Base-by-base conservation (phyloP, 371 early-diverging fungal genomes). In the Rhizopus stolonifer region DNA sequence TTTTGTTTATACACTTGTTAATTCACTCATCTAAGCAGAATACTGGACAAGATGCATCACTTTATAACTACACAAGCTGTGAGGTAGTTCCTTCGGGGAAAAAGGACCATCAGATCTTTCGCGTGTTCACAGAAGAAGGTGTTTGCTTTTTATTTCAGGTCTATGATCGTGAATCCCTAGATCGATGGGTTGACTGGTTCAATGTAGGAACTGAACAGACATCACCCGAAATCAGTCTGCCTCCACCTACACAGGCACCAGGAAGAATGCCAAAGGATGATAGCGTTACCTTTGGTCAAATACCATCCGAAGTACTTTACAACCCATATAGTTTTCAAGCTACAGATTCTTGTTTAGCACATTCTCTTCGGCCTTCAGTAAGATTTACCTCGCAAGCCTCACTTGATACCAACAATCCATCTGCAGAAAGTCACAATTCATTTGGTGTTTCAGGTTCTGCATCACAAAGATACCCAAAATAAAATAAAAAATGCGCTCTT, bases 151-250 rank as follows among this genome's bases (percentile, higher is more conserved):
- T 65, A 25, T 75, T 75, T 45, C 76, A 75, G 56, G 76, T 75
- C 9, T 54, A 65, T 21, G 76, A 75, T 36, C 47, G 56, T 40
- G 38, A 47, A 5, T 62, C 72, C 0, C 55, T 75, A 4, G 58
- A 67, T 9, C 55, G 70, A 21, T 75, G 76, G 76, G 33, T 72
- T 4, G 31, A 49, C 1, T 69, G 76, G 76, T 72, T 75, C 40
- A 43, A 54, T 10, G 64, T 64, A 14, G 18, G 19, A 5, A 4
- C 18, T 42, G 36, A 36, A 36, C 36, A 29, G 11, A 2, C 11
- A 11, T 14, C 42, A 15, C n/a, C 36, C 18, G 46, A 11, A 25
- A 15, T 19, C 8, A 26, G 14, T 2, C 10, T 36, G 10, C 13
- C 55, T 13, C n/a, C 24, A n/a, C 38, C 38, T n/a, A 15, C 5